phyloP scores from a whole-genome alignment of 306 rosid species.

The Acacia melanoxylon region DNA sequence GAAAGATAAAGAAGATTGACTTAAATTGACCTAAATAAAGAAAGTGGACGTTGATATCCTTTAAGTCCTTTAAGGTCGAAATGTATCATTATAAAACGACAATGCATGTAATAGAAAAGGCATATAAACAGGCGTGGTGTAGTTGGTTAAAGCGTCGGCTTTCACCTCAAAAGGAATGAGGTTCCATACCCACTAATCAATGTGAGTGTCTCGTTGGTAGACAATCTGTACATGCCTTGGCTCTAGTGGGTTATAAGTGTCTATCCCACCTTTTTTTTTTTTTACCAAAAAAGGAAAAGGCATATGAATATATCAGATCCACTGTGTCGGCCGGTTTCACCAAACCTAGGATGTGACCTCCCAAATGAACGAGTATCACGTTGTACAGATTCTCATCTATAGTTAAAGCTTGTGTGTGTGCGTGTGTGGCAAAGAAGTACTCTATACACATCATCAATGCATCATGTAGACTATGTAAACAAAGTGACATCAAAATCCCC shows the following conservation, averaged over 20 bases:
- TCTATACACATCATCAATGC: not conserved
- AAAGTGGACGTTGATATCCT: not conserved
- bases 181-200: too few relatives aligned
- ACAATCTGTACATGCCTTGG: too few relatives aligned
- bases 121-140: too few relatives aligned
- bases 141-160: rapidly evolving
- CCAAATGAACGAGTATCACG: not conserved
- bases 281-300: not conserved
- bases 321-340: not conserved
- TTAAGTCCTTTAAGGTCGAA: not conserved
- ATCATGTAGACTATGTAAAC: not conserved
- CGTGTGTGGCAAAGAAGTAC: not conserved
- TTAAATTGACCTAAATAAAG: not conserved
- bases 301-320: too few relatives aligned
- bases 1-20: not conserved
- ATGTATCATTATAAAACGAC: not conserved
- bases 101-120: not conserved
- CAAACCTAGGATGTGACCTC: not conserved
- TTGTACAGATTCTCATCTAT: not conserved
- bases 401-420: not conserved
- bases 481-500: not conserved
- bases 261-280: too few relatives aligned
- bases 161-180: too few relatives aligned
- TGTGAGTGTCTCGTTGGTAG: too few relatives aligned
- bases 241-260: too few relatives aligned